phyloP scores from a whole-genome alignment of 148 eudicot species.

The Vaccinium darrowii region DNA sequence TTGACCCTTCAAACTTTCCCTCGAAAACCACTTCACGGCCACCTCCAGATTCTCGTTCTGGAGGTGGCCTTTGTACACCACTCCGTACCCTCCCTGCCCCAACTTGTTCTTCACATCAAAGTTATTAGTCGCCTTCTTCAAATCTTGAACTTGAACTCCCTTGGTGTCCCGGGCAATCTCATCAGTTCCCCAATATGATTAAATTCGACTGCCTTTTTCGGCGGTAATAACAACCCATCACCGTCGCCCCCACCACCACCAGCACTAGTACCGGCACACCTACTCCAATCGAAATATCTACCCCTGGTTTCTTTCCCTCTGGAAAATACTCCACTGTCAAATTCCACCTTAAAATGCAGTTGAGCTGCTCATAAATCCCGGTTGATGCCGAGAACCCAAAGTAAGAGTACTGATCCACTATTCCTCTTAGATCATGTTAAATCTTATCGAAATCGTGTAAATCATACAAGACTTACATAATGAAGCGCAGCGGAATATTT shows the following conservation, averaged over 20 bases:
- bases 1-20: conserved; percentile 33
- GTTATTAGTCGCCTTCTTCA: conserved; percentile 67
- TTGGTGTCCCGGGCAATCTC: conserved; percentile 71
- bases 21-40: conserved; percentile 77
- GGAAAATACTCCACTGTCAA: conserved; percentile 48
- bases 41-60: conserved; percentile 50
- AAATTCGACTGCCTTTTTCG: conserved; percentile 32
- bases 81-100: conserved; percentile 91
- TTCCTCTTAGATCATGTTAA: conserved; percentile 44
- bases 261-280: conserved; percentile 27
- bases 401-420: conserved; percentile 50
- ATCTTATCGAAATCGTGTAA: too few relatives aligned
- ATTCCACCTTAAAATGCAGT: conserved; percentile 81
- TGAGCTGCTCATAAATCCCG: conserved; percentile 48
- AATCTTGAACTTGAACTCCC: conserved; percentile 59
- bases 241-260: conserved; percentile 20
- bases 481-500: too few relatives aligned
- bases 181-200: conserved; percentile 52
- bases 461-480: too few relatives aligned
- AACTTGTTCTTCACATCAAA: conserved; percentile 65
- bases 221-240: conserved; percentile 16
- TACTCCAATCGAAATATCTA: conserved; percentile 16
- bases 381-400: conserved; percentile 89
- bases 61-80: conserved; percentile 60
- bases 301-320: not conserved